These are phyloP conservation scores for Pouteria glomerata DNA, from an alignment of 148 eudicot genomes.

Conservation along the genomic window DNA sequence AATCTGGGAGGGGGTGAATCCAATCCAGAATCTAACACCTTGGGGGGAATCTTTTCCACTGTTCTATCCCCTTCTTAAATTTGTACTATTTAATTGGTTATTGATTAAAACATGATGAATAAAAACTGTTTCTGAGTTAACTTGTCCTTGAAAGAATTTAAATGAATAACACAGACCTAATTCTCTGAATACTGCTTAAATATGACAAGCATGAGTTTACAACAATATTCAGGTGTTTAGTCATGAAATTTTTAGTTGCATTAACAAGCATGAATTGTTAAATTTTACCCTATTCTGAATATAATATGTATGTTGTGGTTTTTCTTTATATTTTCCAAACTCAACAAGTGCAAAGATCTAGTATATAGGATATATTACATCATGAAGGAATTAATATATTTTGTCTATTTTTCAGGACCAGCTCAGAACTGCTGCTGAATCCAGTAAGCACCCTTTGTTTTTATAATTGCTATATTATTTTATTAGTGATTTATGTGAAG, in stretches of 20 bases:
- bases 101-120: too few relatives aligned
- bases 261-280: background rate
- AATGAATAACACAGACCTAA: background rate
- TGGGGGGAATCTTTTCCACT: too few relatives aligned
- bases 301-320: background rate
- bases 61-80: too few relatives aligned
- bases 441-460: constrained; percentile 67
- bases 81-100: background rate
- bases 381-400: constrained; percentile 11
- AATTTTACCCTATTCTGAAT: background rate
- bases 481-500: too few relatives aligned
- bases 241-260: background rate
- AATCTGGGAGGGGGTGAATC: too few relatives aligned
- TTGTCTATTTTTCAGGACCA: constrained; percentile 65
- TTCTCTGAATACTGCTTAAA: too few relatives aligned
- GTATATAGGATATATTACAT: background rate
- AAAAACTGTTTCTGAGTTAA: too few relatives aligned
- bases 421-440: constrained; percentile 92
- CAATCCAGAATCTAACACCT: too few relatives aligned
- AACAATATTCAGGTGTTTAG: background rate
- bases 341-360: background rate
- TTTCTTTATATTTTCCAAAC: background rate
- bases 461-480: background rate
- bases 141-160: background rate
- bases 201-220: background rate